Conservation (phyloP, 2,329 filamentous ascomycete genomes). For the Epichloe brachyelytri region DNA sequence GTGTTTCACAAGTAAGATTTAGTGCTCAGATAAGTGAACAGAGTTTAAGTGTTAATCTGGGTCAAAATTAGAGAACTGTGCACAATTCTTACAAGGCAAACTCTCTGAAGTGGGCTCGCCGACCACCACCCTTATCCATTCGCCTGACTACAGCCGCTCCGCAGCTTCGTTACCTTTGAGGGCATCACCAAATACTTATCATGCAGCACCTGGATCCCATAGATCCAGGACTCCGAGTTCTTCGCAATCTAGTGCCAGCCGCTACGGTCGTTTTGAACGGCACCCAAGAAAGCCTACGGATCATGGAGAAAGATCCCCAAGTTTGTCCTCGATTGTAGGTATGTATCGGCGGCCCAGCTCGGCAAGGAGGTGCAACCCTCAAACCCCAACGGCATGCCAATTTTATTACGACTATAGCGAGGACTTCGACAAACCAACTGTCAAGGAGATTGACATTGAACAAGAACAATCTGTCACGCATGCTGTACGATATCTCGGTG, state of each 20-base stretch:
- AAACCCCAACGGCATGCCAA: slow-evolving; percentile 20
- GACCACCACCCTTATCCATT: slow-evolving; percentile 25
- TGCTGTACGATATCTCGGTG: not conserved
- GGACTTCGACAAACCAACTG: slow-evolving; percentile 27
- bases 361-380: slow-evolving; percentile 14
- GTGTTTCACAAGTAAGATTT: slow-evolving; percentile 30
- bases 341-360: slow-evolving; percentile 27
- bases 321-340: slow-evolving; percentile 36
- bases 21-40: not conserved
- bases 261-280: slow-evolving; percentile 16
- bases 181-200: slow-evolving; percentile 15
- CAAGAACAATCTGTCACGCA: slow-evolving; percentile 8
- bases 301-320: slow-evolving; percentile 29
- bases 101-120: slow-evolving; percentile 22
- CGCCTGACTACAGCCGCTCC: slow-evolving; percentile 29
- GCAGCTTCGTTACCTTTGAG: slow-evolving; percentile 25
- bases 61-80: slow-evolving; percentile 27
- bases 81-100: slow-evolving; percentile 29
- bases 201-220: slow-evolving; percentile 9
- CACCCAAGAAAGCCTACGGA: slow-evolving; percentile 24
- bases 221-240: slow-evolving; percentile 25
- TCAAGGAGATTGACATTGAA: slow-evolving; percentile 8
- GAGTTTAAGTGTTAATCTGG: slow-evolving; percentile 6
- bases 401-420: slow-evolving; percentile 43
- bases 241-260: slow-evolving; percentile 15